These are phyloP conservation scores for Kodamaea ohmeri DNA, from an alignment of 1,139 yeast genomes.

Conservation along the genomic window DNA sequence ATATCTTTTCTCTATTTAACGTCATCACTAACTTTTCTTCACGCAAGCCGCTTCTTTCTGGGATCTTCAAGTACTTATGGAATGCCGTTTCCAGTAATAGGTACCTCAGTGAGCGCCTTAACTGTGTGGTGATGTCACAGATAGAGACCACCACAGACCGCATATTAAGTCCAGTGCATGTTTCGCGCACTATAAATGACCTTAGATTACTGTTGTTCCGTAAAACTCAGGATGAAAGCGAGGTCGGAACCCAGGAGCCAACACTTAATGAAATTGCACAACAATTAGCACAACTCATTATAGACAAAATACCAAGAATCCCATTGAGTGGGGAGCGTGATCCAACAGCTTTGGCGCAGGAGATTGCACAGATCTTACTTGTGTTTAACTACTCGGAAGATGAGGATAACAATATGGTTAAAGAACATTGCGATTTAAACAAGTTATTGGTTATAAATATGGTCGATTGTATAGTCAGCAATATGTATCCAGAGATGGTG, in stretches of 20 bases:
- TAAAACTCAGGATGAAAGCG: constrained; percentile 10
- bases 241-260: constrained; percentile 5
- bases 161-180: constrained; percentile 8
- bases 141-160: constrained; percentile 3
- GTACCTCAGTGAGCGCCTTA: constrained; percentile 18
- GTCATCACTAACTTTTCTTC: constrained; percentile 28
- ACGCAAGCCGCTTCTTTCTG: constrained; percentile 29
- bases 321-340: constrained; percentile 1
- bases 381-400: constrained; percentile 21
- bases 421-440: constrained; percentile 25
- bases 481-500: constrained; percentile 28
- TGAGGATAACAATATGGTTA: constrained; percentile 9
- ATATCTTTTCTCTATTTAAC: constrained; percentile 27
- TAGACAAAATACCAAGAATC: background rate
- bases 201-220: constrained; percentile 24
- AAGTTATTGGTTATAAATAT: constrained; percentile 29
- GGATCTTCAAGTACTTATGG: constrained; percentile 16
- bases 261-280: background rate
- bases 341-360: constrained; percentile 13
- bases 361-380: constrained; percentile 20
- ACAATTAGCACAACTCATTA: background rate
- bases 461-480: constrained; percentile 30
- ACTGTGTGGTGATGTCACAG: constrained; percentile 15
- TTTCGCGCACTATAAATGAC: constrained; percentile 20
- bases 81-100: constrained; percentile 14